phyloP scores from a whole-genome alignment of 257 asterid genomes.

The Solanum arcanum region DNA sequence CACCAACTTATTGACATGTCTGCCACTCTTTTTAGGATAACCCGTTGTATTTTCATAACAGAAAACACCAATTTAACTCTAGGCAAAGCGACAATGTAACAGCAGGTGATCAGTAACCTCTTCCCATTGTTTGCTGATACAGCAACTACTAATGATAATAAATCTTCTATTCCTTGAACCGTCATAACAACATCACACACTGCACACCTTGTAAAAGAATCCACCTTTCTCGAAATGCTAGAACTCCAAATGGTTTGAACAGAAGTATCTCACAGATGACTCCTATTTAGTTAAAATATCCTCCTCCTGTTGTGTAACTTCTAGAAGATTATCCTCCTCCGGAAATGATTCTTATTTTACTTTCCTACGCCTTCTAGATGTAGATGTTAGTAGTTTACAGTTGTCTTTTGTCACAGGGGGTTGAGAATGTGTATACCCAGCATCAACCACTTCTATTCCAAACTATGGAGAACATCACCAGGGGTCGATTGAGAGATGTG shows the following conservation, averaged over 20 bases:
- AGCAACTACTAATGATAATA: neutral
- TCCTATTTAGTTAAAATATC: neutral
- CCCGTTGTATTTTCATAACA: neutral
- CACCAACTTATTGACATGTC: neutral
- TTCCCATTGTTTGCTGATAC: neutral
- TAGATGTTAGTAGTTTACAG: neutral
- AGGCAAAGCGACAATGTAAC: neutral
- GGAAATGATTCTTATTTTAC: neutral
- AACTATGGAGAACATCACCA: conserved; percentile 86
- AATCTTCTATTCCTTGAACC: neutral
- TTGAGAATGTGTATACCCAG: conserved; percentile 97
- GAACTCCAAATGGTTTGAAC: neutral
- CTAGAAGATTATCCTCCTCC: neutral
- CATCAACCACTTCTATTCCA: conserved; percentile 91
- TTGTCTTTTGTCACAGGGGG: conserved; percentile 48
- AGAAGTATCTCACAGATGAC: neutral
- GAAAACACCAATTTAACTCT: neutral
- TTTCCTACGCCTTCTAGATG: neutral
- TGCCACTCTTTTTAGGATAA: neutral
- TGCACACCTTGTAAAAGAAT: neutral
- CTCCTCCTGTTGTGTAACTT: neutral
- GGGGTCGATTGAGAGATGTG: conserved; percentile 89
- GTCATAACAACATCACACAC: neutral
- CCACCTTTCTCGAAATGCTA: neutral
- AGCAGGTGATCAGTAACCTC: neutral